Evolutionary conservation across 305 asterid genomes (phyloP).

Genomic region (Fraxinus angustifolia): DNA sequence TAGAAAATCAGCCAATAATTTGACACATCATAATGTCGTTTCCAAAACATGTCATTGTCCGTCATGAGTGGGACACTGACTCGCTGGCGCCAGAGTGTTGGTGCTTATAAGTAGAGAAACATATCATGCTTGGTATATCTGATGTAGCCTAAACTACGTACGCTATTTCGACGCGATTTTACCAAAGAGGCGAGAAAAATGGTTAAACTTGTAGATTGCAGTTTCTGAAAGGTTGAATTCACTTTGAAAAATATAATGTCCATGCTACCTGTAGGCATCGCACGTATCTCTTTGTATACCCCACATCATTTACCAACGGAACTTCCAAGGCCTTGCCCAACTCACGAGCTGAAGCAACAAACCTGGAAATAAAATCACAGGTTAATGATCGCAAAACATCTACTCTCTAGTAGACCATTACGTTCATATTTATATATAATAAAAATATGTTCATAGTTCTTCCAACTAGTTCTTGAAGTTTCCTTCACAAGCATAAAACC

Average conservation of each 20-base stretch:
- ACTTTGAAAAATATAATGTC: not conserved
- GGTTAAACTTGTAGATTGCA: conserved; percentile 14
- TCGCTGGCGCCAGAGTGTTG: not conserved
- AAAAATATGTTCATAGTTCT: not conserved
- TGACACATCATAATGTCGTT: not conserved
- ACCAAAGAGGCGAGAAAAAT: not conserved
- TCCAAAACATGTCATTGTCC: not conserved
- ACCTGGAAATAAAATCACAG: conserved; percentile 42
- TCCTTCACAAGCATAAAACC: not conserved
- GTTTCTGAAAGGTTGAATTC: conserved; percentile 16
- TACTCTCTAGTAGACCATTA: not conserved
- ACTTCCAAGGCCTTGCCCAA: conserved; percentile 94
- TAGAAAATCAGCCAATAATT: not conserved
- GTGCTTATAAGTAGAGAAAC: conserved; percentile 1
- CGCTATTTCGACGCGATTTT: not conserved
- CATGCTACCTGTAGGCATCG: conserved; percentile 85
- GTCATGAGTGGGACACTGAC: not conserved
- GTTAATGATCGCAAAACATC: not conserved
- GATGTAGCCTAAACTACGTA: not conserved
- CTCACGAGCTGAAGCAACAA: conserved; percentile 94
- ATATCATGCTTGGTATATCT: not conserved
- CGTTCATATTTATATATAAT: not conserved
- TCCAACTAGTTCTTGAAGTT: not conserved
- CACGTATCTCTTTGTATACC: conserved; percentile 91
- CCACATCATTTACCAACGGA: conserved; percentile 92